phyloP scores from a whole-genome alignment of 2,329 filamentous ascomycete genomes.

The Calonectria pseudoturangicola region DNA sequence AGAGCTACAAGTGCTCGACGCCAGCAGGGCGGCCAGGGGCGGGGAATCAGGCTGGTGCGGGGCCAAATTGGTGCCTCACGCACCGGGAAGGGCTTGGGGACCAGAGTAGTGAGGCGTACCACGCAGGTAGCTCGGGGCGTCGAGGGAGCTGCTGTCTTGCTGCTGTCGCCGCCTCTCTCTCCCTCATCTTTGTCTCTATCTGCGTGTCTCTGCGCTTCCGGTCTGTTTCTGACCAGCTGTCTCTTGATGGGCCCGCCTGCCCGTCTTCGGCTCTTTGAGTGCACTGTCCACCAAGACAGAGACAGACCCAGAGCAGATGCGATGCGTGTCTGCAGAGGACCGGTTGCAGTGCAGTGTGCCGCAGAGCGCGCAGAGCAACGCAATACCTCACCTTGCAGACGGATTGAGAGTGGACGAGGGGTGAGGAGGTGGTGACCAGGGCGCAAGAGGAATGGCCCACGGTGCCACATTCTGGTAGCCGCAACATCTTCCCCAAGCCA shows the following conservation, averaged over 20 bases:
- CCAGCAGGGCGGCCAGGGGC: conserved; percentile 16
- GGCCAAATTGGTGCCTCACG: conserved; percentile 22
- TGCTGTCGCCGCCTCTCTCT: not conserved
- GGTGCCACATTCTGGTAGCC: conserved; percentile 10
- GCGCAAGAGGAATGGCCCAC: not conserved
- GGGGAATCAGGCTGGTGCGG: conserved; percentile 35
- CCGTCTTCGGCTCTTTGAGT: conserved; percentile 21
- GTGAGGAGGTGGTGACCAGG: not conserved
- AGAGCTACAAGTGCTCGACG: conserved; percentile 28
- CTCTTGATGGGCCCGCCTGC: conserved; percentile 24
- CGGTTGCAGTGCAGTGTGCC: conserved; percentile 13
- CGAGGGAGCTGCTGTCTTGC: not conserved
- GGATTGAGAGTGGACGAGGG: not conserved
- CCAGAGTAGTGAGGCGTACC: conserved; percentile 24
- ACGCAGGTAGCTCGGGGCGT: conserved; percentile 24
- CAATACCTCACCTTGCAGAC: conserved; percentile 6
- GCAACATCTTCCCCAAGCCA: conserved; percentile 1
- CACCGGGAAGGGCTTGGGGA: conserved; percentile 12
- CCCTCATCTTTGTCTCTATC: conserved; percentile 1
- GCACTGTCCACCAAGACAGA: conserved; percentile 19
- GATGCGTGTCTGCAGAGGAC: conserved; percentile 11
- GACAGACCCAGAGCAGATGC: conserved; percentile 10
- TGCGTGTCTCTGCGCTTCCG: not conserved
- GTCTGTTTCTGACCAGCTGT: conserved; percentile 14
- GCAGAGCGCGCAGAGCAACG: not conserved